Evolutionary conservation across 805 yeast genomes (phyloP).

Genomic region (Wickerhamomyces strasburgensis): DNA sequence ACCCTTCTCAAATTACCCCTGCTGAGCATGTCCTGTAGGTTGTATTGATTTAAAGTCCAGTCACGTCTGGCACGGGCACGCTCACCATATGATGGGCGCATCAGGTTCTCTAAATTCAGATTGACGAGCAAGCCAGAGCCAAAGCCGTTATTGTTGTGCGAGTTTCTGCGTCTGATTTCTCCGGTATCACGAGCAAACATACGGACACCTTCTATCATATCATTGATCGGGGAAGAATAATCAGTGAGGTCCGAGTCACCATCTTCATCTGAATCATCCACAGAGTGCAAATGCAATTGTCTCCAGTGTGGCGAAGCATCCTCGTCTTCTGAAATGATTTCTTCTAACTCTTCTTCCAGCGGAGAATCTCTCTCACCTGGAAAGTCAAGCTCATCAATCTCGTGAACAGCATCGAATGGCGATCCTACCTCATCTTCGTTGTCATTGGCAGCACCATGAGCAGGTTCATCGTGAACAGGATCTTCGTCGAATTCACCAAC

Average conservation of each 20-base stretch:
- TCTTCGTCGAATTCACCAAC: conserved; percentile 3
- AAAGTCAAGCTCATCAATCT: conserved; percentile 1
- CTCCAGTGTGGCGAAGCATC: conserved; percentile 6
- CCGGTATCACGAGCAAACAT: not conserved
- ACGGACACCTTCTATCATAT: not conserved
- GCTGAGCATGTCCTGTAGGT: not conserved
- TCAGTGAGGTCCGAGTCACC: conserved; percentile 8
- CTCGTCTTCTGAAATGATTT: conserved; percentile 7
- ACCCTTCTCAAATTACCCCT: not conserved
- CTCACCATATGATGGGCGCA: not conserved
- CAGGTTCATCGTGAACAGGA: not conserved
- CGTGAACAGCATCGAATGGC: not conserved
- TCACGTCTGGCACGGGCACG: too few species aligned
- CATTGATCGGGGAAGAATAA: not conserved
- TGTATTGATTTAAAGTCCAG: not conserved
- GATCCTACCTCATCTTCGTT: not conserved
- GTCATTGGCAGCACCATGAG: conserved; percentile 1
- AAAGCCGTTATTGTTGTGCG: not conserved
- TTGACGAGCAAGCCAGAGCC: not conserved
- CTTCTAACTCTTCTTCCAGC: not conserved
- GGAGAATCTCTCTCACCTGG: conserved; percentile 1
- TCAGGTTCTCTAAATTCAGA: not conserved
- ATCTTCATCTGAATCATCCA: conserved; percentile 25
- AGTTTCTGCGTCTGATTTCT: not conserved
- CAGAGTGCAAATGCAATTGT: conserved; percentile 3